Base-by-base conservation (phyloP, 176 grass and related monocot genomes). In the Miscanthus lutarioriparius region DNA sequence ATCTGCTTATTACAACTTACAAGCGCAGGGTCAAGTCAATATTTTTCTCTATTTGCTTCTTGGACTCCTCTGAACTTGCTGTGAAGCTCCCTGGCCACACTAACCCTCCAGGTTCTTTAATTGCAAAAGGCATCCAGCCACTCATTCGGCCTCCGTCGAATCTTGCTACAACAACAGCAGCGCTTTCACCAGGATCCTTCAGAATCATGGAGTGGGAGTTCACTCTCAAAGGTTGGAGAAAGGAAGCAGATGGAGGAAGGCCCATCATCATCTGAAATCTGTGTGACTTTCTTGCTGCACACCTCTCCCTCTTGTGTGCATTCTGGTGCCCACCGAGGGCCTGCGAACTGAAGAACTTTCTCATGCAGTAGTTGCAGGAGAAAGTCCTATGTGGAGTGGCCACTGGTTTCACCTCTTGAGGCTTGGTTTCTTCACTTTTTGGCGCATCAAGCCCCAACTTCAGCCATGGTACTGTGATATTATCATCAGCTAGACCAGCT, bases 291-390 rank as follows among this genome's bases (percentile, higher is more conserved):
- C 88, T 97, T 4, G 85, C 87, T 35, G 87, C 89, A 38, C 89
- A 91, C 75, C 91, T 90, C 87, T 97, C 94, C 90, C 83, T 94
- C 85, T 92, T 97, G 85, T 97, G 94, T 40, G 94, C 94, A 75
- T 97, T 94, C 78, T 97, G 94, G 74, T 97, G 94, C 16, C 94
- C 94, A 0, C 94, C 94, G 41, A 97, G 88, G 15, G 94, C 94
- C 85, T 97, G 94, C 0, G 91, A 97, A 32, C 91, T 97, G 89
- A 92, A 94, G 79, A 97, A 97, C 83, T 94, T 97, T 64, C 85
- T 91, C 89, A 90, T 92, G 89, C 91, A 97, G 85, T 91, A 97
- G 83, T 97, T 94, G 88, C 94, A 97, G 45, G 94, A 92, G 87
- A 97, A 94, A 23, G 80, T 97, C 76, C 92, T 90, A 30, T 88